Conservation (phyloP, 306 rosid species). For the Quercus mongolica region DNA sequence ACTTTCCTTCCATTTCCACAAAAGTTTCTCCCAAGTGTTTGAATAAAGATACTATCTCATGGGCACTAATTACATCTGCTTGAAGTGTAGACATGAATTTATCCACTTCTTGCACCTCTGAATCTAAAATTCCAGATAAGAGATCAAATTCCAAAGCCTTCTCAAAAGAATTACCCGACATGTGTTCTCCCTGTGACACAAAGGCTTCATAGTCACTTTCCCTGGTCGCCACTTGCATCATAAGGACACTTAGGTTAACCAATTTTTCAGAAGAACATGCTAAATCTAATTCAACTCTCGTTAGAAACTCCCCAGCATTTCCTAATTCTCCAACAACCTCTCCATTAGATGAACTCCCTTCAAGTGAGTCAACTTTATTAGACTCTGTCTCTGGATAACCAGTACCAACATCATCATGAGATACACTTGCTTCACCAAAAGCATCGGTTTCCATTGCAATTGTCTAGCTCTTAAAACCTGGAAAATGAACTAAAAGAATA, state of each 20-base stretch:
- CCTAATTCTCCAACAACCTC: constrained; percentile 32
- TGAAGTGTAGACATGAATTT: constrained; percentile 47
- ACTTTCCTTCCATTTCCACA: constrained; percentile 41
- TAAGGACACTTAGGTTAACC: constrained; percentile 54
- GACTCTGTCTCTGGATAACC: constrained; percentile 20
- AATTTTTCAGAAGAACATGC: constrained; percentile 76
- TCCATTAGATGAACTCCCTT: constrained; percentile 27
- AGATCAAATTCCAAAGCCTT: constrained; percentile 63
- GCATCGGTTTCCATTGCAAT: constrained; percentile 45
- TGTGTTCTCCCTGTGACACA: constrained; percentile 31
- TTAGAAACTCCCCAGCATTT: constrained; percentile 28
- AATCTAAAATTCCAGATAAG: constrained; percentile 62
- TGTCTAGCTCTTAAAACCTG: constrained; percentile 19
- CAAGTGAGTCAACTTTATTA: constrained; percentile 9
- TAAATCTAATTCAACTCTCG: constrained; percentile 45
- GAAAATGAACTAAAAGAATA: constrained; percentile 13
- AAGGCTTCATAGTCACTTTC: constrained; percentile 63
- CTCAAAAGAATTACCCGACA: constrained; percentile 33
- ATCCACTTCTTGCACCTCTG: constrained; percentile 66
- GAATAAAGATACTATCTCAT: constrained; percentile 35
- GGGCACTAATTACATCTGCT: constrained; percentile 39
- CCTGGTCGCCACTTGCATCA: constrained; percentile 68
- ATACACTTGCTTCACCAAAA: constrained; percentile 27
- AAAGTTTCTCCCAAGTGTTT: constrained; percentile 36
- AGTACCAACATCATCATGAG: constrained; percentile 15